Evolutionary conservation across 2,329 filamentous ascomycete genomes (phyloP).

Genomic region (Exophiala aquamarina): DNA sequence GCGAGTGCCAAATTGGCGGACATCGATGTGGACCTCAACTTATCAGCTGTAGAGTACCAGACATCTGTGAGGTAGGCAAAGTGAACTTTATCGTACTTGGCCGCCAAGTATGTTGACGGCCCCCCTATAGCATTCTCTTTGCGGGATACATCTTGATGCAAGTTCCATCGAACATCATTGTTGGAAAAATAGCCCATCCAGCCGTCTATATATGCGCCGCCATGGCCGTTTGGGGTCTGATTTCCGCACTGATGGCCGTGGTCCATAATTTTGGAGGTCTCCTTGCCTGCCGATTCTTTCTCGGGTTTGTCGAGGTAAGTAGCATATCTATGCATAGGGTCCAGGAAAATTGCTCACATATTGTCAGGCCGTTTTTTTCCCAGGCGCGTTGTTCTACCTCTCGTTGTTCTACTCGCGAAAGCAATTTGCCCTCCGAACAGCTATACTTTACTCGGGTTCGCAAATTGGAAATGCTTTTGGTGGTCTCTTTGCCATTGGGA

Average conservation of each 20-base stretch:
- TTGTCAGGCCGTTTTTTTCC: conserved; percentile 58
- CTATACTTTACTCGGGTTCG: conserved; percentile 55
- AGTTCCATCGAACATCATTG: conserved; percentile 50
- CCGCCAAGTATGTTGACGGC: too few relatives aligned
- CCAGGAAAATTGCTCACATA: too few relatives aligned
- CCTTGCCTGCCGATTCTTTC: conserved; percentile 57
- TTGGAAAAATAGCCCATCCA: conserved; percentile 54
- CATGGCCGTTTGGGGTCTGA: conserved; percentile 61
- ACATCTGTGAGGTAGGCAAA: conserved; percentile 38
- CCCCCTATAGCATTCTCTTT: conserved; percentile 38
- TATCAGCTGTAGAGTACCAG: conserved; percentile 29
- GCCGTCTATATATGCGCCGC: conserved; percentile 53
- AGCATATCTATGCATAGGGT: too few relatives aligned
- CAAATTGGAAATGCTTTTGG: conserved; percentile 64
- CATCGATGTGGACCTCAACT: conserved; percentile 45
- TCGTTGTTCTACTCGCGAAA: conserved; percentile 44
- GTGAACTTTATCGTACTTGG: too few relatives aligned
- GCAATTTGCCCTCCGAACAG: conserved; percentile 59
- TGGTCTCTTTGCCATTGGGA: conserved; percentile 58
- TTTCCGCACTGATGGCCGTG: conserved; percentile 58
- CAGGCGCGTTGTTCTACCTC: conserved; percentile 42
- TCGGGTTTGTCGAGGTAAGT: conserved; percentile 54
- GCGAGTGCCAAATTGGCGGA: conserved; percentile 55
- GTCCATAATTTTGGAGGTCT: conserved; percentile 55
- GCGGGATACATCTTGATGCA: conserved; percentile 63